Evolutionary conservation across 129 eudicot species (phyloP), one percentile per base, ranked within the genome.

Genomic region (Deinandra increscens): DNA sequence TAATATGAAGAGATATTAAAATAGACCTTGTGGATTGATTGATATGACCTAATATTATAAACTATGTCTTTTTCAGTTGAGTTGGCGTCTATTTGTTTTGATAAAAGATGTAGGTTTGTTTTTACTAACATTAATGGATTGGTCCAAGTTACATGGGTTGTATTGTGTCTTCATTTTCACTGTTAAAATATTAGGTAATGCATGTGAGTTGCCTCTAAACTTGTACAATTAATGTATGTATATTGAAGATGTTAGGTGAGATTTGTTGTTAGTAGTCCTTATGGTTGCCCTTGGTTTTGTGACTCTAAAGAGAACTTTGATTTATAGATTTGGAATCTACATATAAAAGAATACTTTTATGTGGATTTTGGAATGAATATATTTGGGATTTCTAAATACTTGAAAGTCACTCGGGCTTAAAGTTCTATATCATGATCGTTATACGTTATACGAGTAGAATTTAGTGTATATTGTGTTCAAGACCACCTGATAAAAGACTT

Each of bases 121-220:
- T 44, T 26, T n/a, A 43, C 38, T 42, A 22, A 26, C 55, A 56
- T 70, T n/a, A 55, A 73, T 37, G 71, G 55, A 50, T 74, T 50
- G 59, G 73, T 65, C 67, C 73, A 75, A 66, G 78, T 31, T 42
- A 55, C 12, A 60, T 72, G 77, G 45, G 77, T 46, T 60, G 69
- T 43, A 15, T 20, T 44, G 19, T 54, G 38, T 66, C 36, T 66
- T 72, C 61, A 23, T 74, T 74, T 74, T 74, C 55, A 11, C 37
- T 39, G 54, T 44, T 72, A 49, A 46, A 62, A 62, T 64, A 42
- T 71, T 42, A 65, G 71, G 64, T 50, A 54, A 65, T 31, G 54
- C 78, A 65, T 75, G 79, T 66, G 67, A 37, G 79, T 42, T 66
- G 66, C 79, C 62, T 66, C 17, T 66, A 75, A 73, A 18, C 23